Base-by-base conservation (phyloP, 345 rosid species). In the Diplotaxis tenuifolia region DNA sequence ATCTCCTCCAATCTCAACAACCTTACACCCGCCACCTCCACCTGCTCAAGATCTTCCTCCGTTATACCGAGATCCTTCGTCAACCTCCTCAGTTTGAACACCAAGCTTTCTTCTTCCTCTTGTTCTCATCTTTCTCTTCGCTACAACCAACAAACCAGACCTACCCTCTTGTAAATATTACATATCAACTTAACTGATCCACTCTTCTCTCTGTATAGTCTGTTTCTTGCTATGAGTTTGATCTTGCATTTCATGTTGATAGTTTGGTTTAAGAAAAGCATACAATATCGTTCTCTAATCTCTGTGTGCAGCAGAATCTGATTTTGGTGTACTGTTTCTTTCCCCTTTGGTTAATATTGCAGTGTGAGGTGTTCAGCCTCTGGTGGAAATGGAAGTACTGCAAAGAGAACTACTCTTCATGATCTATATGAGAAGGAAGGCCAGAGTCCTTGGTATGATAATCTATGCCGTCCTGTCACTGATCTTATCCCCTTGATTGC, bases 391-490 rank as follows among this genome's bases (percentile, higher is more conserved):
- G 92, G 92, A 67, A 79, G 65, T 54, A 40, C 87, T 6, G 67
- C 32, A 14, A 87, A 86, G 85, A 87, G 78, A 76, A 95, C 99
- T 0, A 73, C 85, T 6, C 91, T 95, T 75, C 99, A 92, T 34
- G 96, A 95, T 84, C 97, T 94, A 27, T 94, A 94, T 52, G 96
- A 92, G 73, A 65, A 73, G 16, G 92, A 90, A 81, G 97, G 99
- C 21, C 99, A 95, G 87, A 92, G 99, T 81, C 99, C 99, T 27
- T 95, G 99, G 99, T 95, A 95, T 79, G 99, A 95, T 71, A 95
- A 92, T 81, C 93, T 95, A 28, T 95, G 96, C 85, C 85, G 99
- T 45, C 99, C 99, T 0, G 96, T 95, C 18, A 89, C 96, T 0
- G 96, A 94, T 82, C 84, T 94, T 75, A 84, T 94, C 68, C 97